Evolutionary conservation across 208 protist genomes (phyloP).

Genomic region (Willaertia magna): DNA sequence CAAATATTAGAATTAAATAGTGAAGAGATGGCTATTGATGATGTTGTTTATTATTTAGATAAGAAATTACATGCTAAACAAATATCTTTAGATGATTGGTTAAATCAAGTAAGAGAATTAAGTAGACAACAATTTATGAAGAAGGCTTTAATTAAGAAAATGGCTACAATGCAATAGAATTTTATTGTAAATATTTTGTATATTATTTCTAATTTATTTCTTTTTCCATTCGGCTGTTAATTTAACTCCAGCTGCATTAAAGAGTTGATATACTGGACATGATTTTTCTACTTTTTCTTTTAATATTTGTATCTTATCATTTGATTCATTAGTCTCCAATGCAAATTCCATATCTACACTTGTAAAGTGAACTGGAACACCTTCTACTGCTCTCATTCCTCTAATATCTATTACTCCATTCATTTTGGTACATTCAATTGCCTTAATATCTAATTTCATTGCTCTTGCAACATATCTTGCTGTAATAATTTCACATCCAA

Average conservation of each 20-base stretch:
- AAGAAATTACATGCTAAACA: background rate
- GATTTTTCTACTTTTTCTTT: background rate
- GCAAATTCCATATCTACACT: background rate
- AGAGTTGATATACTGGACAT: background rate
- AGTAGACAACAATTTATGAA: constrained; percentile 7
- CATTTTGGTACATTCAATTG: background rate
- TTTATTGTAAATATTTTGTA: too few species aligned
- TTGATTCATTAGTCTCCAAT: background rate
- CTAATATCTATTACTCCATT: background rate
- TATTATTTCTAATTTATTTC: too few species aligned
- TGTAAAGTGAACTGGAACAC: background rate
- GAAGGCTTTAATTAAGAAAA: background rate
- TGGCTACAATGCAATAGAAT: too few species aligned
- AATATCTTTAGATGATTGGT: background rate
- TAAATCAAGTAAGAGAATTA: background rate
- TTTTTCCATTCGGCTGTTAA: background rate
- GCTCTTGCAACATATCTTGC: background rate
- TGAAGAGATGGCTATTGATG: background rate
- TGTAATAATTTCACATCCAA: background rate
- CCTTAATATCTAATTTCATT: background rate
- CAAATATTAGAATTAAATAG: background rate
- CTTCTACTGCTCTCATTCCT: background rate
- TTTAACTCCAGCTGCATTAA: background rate
- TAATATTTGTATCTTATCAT: background rate
- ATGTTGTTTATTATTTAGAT: background rate